A percentile compares a stretch with the other conserved stretches of the same genome.
Conservation (phyloP, 345 rosid genomes). For the Brassica juncea region DNA sequence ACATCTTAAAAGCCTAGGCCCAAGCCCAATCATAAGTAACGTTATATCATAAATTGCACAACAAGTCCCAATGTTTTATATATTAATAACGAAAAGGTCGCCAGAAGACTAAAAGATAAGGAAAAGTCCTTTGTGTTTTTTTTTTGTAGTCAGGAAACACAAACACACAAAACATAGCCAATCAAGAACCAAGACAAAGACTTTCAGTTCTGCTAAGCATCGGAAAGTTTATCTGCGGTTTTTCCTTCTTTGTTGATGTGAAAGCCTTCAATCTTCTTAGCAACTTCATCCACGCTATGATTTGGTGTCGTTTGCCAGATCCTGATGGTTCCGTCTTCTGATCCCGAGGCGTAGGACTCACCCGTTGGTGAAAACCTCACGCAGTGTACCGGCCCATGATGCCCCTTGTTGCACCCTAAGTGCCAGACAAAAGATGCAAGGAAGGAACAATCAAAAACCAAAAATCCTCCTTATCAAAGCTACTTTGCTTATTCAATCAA, state of each 20-base stretch:
- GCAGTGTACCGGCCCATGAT: conserved; percentile 97
- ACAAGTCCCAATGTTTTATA: not conserved
- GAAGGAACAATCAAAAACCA: conserved; percentile 4
- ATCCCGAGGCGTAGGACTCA: conserved; percentile 92
- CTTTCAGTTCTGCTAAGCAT: not conserved
- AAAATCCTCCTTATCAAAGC: no score
- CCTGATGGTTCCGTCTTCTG: conserved; percentile 88
- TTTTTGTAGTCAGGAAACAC: not conserved
- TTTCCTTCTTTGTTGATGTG: conserved; percentile 52
- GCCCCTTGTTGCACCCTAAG: conserved; percentile 96
- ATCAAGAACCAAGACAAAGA: not conserved
- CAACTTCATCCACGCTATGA: conserved; percentile 45
- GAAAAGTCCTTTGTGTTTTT: no score
- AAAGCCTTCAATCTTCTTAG: conserved; percentile 49
- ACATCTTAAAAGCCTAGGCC: not conserved
- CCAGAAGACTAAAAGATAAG: not conserved
- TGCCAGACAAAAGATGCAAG: not conserved
- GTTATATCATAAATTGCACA: not conserved
- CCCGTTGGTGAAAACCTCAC: conserved; percentile 94
- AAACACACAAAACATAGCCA: conserved; percentile 10
- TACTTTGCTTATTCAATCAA: no score
- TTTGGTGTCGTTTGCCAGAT: conserved; percentile 61
- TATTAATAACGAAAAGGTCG: not conserved
- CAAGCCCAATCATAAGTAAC: conserved; percentile 16
- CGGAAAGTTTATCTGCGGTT: conserved; percentile 35